These are phyloP conservation scores for Aspergillus costaricaensis DNA, from an alignment of 2,329 filamentous ascomycete species.

Conservation along the genomic window DNA sequence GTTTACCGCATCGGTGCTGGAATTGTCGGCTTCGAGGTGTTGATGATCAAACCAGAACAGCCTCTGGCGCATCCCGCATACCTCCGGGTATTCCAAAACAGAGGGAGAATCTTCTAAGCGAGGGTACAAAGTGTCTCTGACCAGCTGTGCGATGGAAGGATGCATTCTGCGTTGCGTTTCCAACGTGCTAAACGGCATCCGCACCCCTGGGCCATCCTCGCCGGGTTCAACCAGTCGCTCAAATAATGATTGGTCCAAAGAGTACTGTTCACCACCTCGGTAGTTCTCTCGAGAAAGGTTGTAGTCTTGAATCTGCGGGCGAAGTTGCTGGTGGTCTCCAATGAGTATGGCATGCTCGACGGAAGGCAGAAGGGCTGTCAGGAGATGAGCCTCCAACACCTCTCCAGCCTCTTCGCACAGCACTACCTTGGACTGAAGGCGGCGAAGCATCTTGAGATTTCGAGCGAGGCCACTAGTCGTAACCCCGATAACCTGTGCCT, in stretches of 20 bases:
- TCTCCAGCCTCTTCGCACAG: constrained; percentile 50
- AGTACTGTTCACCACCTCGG: constrained; percentile 39
- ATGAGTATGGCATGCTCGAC: constrained; percentile 48
- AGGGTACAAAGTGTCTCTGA: constrained; percentile 61
- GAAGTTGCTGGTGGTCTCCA: constrained; percentile 49
- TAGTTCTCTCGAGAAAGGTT: constrained; percentile 36
- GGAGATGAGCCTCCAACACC: constrained; percentile 45
- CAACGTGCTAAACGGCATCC: constrained; percentile 47
- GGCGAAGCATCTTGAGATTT: constrained; percentile 48
- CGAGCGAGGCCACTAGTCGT: constrained; percentile 57
- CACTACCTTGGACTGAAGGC: constrained; percentile 44
- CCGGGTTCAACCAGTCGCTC: constrained; percentile 49
- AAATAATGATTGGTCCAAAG: constrained; percentile 55
- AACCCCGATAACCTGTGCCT: constrained; percentile 55
- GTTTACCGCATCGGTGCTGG: constrained; percentile 26
- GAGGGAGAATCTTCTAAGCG: constrained; percentile 53
- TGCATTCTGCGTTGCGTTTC: constrained; percentile 67
- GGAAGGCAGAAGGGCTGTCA: constrained; percentile 44
- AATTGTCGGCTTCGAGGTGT: constrained; percentile 39
- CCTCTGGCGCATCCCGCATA: constrained; percentile 51
- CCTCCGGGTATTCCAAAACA: constrained; percentile 41
- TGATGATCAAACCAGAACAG: constrained; percentile 58
- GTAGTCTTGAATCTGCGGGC: constrained; percentile 44
- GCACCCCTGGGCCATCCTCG: constrained; percentile 16
- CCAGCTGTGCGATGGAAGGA: constrained; percentile 61